Conservation (phyloP, 768 basidiomycete species). For the Lactarius sp. region DNA sequence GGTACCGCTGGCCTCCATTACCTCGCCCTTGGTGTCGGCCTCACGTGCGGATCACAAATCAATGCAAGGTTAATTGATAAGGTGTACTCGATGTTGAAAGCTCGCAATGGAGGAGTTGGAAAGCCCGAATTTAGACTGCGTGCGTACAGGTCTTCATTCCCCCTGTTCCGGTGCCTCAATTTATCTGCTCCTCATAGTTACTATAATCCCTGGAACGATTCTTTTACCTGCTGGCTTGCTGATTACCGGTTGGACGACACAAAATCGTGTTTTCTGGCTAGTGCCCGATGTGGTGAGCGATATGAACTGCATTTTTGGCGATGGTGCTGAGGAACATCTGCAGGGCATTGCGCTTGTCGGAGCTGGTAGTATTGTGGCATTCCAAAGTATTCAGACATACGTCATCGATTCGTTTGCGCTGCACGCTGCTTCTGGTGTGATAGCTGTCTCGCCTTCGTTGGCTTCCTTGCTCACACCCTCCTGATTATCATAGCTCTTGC, state of each 20-base stretch:
- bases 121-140: slow-evolving; percentile 53
- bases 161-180: neutral
- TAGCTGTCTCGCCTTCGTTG: neutral
- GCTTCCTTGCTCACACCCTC: slow-evolving; percentile 11
- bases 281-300: slow-evolving; percentile 53
- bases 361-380: slow-evolving; percentile 51
- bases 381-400: slow-evolving; percentile 63
- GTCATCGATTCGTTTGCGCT: slow-evolving; percentile 62
- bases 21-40: slow-evolving; percentile 61
- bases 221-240: slow-evolving; percentile 63
- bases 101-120: slow-evolving; percentile 48
- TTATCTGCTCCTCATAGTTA: slow-evolving; percentile 35
- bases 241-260: slow-evolving; percentile 65
- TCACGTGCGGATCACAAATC: slow-evolving; percentile 44
- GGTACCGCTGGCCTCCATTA: slow-evolving; percentile 68
- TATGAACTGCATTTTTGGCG: neutral
- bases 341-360: slow-evolving; percentile 58
- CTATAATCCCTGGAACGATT: slow-evolving; percentile 54
- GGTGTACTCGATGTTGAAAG: slow-evolving; percentile 48
- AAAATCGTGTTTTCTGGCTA: slow-evolving; percentile 60
- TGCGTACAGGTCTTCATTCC: slow-evolving; percentile 26
- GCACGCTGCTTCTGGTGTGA: slow-evolving; percentile 60
- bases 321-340: slow-evolving; percentile 13
- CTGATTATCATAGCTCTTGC: slow-evolving; percentile 47
- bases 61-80: slow-evolving; percentile 56